These are phyloP conservation scores for Bauhinia variegata DNA, from an alignment of 306 rosid genomes.

Conservation along the genomic window DNA sequence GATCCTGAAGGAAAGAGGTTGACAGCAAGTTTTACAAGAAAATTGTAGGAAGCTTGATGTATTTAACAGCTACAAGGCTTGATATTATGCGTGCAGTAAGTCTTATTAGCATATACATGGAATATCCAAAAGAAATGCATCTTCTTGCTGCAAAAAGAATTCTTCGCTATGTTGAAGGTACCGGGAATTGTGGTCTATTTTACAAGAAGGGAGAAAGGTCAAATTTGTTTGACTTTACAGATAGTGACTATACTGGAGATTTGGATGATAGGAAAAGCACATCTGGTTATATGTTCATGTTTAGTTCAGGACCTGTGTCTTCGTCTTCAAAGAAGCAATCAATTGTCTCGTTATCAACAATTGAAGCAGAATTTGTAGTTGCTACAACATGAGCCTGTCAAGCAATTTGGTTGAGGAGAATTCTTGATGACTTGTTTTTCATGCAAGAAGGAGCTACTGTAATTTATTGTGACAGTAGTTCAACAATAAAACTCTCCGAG, in stretches of 20 bases:
- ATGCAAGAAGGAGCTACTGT: too few species aligned
- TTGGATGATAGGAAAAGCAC: conserved; percentile 23
- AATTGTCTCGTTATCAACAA: not conserved
- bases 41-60: conserved; percentile 19
- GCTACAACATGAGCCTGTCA: conserved; percentile 3
- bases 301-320: conserved; percentile 7
- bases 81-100: conserved; percentile 5
- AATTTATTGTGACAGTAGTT: too few species aligned
- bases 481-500: too few species aligned
- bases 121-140: not conserved
- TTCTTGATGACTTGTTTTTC: too few species aligned
- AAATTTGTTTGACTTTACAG: too few species aligned
- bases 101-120: conserved; percentile 6
- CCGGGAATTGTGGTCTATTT: too few species aligned
- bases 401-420: conserved; percentile 11
- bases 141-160: not conserved
- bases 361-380: not conserved
- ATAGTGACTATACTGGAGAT: too few species aligned
- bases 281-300: conserved; percentile 2
- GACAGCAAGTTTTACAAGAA: not conserved
- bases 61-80: conserved; percentile 7
- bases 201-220: too few species aligned
- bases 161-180: too few species aligned
- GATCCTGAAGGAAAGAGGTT: not conserved
- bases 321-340: conserved; percentile 11